Percentiles rank a stretch among this genome's conserved stretches.
These are phyloP conservation scores for Ophiostoma sp. DNA, from an alignment of 2,329 filamentous ascomycete species.

Conservation along the genomic window DNA sequence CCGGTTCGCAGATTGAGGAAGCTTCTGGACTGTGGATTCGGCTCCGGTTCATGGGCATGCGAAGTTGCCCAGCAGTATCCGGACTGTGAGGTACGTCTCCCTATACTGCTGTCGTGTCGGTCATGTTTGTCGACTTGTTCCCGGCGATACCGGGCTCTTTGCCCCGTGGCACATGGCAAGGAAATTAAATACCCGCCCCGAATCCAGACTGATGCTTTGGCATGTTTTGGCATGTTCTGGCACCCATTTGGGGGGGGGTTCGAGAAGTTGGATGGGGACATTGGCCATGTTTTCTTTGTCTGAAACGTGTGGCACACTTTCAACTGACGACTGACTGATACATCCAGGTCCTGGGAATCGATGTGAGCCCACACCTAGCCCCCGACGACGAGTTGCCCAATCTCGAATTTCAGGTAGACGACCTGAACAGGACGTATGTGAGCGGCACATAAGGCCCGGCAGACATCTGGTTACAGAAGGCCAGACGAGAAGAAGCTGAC, in stretches of 20 bases:
- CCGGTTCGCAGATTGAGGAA: slow-evolving; percentile 52
- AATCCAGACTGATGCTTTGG: neutral
- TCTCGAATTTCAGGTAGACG: slow-evolving; percentile 65
- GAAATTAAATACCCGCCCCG: neutral
- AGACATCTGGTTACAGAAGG: neutral
- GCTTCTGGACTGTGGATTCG: slow-evolving; percentile 68
- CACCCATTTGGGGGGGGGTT: neutral
- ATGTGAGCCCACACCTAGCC: slow-evolving; percentile 65
- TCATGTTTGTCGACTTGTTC: neutral
- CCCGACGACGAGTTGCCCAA: slow-evolving; percentile 59
- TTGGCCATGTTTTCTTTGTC: neutral
- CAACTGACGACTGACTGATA: neutral
- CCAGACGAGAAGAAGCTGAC: neutral
- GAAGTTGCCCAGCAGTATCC: slow-evolving; percentile 62
- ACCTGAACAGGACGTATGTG: slow-evolving; percentile 59
- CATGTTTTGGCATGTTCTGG: neutral
- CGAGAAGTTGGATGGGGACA: neutral
- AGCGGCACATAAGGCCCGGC: neutral
- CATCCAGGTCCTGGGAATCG: slow-evolving; percentile 61
- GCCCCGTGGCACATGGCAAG: neutral
- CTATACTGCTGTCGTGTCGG: neutral
- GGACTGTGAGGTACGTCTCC: slow-evolving; percentile 52
- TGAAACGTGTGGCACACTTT: neutral
- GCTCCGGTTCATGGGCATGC: slow-evolving; percentile 64
- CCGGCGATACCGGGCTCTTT: neutral